These are phyloP conservation scores for Boletus smithii DNA, from an alignment of 1,284 basidiomycete species.

Conservation along the genomic window DNA sequence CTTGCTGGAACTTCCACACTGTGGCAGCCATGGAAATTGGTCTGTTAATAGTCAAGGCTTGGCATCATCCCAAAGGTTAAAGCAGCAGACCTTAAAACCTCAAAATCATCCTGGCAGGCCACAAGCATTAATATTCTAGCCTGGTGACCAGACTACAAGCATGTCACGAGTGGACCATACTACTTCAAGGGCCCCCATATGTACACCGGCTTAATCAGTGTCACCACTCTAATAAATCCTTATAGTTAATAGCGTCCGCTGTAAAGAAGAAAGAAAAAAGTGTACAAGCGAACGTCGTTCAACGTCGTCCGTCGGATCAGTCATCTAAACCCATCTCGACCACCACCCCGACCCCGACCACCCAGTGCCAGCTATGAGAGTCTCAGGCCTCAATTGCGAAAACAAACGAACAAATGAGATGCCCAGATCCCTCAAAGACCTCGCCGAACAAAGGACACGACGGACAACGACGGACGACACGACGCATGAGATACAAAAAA, in stretches of 20 bases:
- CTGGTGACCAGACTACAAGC: too few species aligned
- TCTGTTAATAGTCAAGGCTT: too few species aligned
- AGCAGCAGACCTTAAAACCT: too few species aligned
- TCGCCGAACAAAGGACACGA: conserved; percentile 5
- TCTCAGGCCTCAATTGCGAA: conserved; percentile 5
- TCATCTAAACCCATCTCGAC: too few species aligned
- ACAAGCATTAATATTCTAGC: too few species aligned
- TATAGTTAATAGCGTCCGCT: conserved; percentile 23
- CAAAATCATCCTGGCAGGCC: too few species aligned
- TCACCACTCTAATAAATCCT: conserved; percentile 19
- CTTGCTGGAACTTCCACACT: too few species aligned
- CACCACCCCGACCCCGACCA: not conserved
- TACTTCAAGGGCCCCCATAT: too few species aligned
- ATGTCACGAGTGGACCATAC: too few species aligned
- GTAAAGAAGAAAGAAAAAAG: conserved; percentile 9
- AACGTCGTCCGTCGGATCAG: conserved; percentile 16
- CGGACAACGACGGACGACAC: conserved; percentile 12
- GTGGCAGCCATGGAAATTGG: too few species aligned
- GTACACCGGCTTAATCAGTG: not conserved
- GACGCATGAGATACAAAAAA: conserved; percentile 23
- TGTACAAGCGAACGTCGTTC: conserved; percentile 31
- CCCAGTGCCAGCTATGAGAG: not conserved
- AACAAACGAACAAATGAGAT: conserved; percentile 10
- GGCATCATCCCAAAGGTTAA: too few species aligned
- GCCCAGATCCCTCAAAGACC: conserved; percentile 1